A percentile compares a stretch with the other conserved stretches of the same genome.
Evolutionary conservation across 2,329 filamentous ascomycete species (phyloP).

Genomic region (Trichoderma guizhouense): DNA sequence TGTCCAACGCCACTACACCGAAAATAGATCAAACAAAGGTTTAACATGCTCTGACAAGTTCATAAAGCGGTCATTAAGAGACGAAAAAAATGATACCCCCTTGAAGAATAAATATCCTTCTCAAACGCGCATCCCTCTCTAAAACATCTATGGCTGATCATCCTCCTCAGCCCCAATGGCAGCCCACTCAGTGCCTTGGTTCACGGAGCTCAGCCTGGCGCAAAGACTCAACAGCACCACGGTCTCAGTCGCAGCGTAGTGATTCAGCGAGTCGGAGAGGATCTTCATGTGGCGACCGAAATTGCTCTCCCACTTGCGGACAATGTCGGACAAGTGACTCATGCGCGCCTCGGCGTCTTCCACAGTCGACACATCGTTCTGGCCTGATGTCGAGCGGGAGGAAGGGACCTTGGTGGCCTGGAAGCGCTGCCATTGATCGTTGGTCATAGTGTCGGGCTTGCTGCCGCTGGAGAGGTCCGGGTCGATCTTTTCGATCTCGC

Average conservation of each 20-base stretch:
- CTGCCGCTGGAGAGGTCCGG: conserved; percentile 66
- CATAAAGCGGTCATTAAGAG: background rate
- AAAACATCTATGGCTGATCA: conserved; percentile 17
- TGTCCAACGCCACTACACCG: conserved; percentile 16
- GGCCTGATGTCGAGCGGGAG: conserved; percentile 26
- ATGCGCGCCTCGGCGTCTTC: conserved; percentile 51
- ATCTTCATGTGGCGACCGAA: conserved; percentile 92
- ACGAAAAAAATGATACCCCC: too few relatives aligned
- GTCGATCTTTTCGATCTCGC: conserved; percentile 80
- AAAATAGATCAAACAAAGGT: background rate
- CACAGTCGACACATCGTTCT: conserved; percentile 34
- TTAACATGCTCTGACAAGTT: background rate
- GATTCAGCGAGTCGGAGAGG: conserved; percentile 89
- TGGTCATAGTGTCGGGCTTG: conserved; percentile 57
- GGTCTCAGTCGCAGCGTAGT: conserved; percentile 95
- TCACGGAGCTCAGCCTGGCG: conserved; percentile 75
- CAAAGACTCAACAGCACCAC: conserved; percentile 89
- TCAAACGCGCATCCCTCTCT: background rate
- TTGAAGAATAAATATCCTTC: too few relatives aligned
- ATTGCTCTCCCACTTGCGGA: conserved; percentile 89
- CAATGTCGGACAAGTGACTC: conserved; percentile 77
- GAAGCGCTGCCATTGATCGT: conserved; percentile 59
- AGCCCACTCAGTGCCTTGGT: conserved; percentile 67
- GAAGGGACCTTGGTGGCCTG: conserved; percentile 45
- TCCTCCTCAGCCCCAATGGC: conserved; percentile 60